Base-by-base conservation (phyloP, 257 asterid species). In the Cordia subcordata region DNA sequence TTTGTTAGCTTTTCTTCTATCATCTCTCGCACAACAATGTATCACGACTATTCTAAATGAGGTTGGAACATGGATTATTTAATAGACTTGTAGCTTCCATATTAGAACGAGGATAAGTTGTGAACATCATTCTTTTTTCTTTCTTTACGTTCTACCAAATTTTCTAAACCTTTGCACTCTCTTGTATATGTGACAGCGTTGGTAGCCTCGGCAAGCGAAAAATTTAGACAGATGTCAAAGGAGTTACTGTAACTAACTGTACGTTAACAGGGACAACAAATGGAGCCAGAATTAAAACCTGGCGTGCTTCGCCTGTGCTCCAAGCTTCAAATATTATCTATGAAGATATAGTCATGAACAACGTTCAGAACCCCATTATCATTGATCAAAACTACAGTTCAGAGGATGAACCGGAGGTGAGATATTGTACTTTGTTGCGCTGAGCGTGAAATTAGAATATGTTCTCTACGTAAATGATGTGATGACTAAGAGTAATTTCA, bases 231-330 rank as follows among this genome's bases (percentile, higher is more conserved):
- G 58, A 64, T 17, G 83, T 90, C 46, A 61, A 22, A 4, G 76
- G 76, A 12, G 44, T 90, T 17, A 62, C 60, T 0, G 33, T 90
- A 64, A 62, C 2, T 4, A 82, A 85, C 19, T 90, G 96, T 66
- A 85, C 89, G 11, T 51, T 83, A 32, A 71, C 23, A 12, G n/a
- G 78, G 82, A 83, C 98, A 11, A 78, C 83, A 14, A 87, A 90
- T 13, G 95, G 98, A 0, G 95, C 85, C n/a, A n/a, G n/a, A 63
- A 85, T 90, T 71, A 90, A 87, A 62, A 83, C n/a, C 86, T 16
- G 85, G 62, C 69, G 83, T 72, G 53, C 65, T 14, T 0, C n/a
- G n/a, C 83, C 96, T 0, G 1, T 32, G 3, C 12, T 86, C 0
- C 8, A 20, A 1, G 88, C 82, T 39, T 11, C 71, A 10, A 63